These are phyloP conservation scores for Carex scoparia DNA, from an alignment of 176 grass and related monocot genomes.

Conservation along the genomic window DNA sequence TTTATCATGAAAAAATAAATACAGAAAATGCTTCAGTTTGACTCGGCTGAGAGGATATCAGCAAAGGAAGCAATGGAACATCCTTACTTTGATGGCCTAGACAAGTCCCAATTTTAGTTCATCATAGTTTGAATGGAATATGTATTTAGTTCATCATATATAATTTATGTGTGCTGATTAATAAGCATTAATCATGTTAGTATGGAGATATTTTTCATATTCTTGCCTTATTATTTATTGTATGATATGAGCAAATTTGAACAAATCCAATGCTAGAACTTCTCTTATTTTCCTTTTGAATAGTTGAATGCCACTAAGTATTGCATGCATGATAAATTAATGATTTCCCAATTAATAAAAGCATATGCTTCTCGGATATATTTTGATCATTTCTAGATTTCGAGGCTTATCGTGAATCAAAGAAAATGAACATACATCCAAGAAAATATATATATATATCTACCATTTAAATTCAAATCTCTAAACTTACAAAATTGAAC, in stretches of 20 bases:
- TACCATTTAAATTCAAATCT: too few species aligned
- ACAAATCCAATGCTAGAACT: neutral
- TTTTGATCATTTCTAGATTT: too few species aligned
- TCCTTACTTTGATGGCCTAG: constrained; percentile 71
- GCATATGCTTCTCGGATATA: too few species aligned
- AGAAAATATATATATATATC: too few species aligned
- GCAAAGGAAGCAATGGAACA: constrained; percentile 73
- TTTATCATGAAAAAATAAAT: neutral
- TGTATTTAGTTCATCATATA: neutral
- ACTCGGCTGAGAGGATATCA: constrained; percentile 67
- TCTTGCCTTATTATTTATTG: constrained; percentile 7
- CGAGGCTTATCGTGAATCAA: too few species aligned
- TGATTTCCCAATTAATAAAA: too few species aligned
- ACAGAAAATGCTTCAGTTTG: constrained; percentile 78
- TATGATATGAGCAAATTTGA: neutral
- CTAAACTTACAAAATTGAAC: too few species aligned
- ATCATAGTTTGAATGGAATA: constrained; percentile 18
- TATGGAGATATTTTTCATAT: neutral
- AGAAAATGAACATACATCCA: too few species aligned
- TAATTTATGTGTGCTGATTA: neutral
- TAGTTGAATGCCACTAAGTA: too few species aligned
- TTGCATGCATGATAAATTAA: too few species aligned
- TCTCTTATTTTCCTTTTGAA: too few species aligned
- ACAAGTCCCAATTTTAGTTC: constrained; percentile 80
- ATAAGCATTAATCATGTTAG: neutral